These are phyloP conservation scores for Pythium graminicola DNA, from an alignment of 352 stramenopile species.

Conservation along the genomic window DNA sequence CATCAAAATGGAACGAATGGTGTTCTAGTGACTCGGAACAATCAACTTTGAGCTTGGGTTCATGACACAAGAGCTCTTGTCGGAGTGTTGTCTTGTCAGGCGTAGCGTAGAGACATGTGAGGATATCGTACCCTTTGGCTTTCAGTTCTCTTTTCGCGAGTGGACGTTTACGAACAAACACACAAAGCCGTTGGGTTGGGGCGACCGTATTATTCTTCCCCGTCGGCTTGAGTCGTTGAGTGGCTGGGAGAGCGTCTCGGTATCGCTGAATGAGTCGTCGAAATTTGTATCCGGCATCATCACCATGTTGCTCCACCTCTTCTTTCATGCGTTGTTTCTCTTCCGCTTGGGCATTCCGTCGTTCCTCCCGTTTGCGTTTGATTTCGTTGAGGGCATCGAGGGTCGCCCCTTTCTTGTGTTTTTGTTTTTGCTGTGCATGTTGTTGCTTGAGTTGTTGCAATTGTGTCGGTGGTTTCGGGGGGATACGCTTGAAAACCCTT, in stretches of 20 bases:
- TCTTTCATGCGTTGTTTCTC: conserved; percentile 63
- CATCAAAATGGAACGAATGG: conserved; percentile 67
- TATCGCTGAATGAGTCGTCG: conserved; percentile 55
- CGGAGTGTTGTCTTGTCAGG: conserved; percentile 12
- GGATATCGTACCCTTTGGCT: conserved; percentile 59
- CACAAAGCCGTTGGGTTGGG: conserved; percentile 31
- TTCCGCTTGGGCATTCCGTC: conserved; percentile 43
- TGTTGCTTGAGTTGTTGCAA: conserved; percentile 23
- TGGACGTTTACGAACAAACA: conserved; percentile 67
- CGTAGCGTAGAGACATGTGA: conserved; percentile 37
- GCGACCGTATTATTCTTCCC: background rate
- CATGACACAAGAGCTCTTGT: conserved; percentile 56
- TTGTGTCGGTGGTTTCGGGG: conserved; percentile 16
- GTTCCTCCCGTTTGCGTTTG: conserved; percentile 59
- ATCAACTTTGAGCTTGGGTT: conserved; percentile 68
- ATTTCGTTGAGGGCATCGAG: conserved; percentile 57
- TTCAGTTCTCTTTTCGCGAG: conserved; percentile 62
- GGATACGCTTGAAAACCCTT: conserved; percentile 8
- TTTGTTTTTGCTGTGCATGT: conserved; percentile 16
- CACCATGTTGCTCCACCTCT: conserved; percentile 57
- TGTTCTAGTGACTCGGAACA: conserved; percentile 63
- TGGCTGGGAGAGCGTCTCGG: conserved; percentile 32
- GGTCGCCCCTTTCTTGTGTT: conserved; percentile 33
- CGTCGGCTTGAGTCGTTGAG: conserved; percentile 15
- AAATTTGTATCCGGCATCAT: conserved; percentile 74